Conservation (phyloP, 169 alveolate species). For the Plasmodium ovale region DNA sequence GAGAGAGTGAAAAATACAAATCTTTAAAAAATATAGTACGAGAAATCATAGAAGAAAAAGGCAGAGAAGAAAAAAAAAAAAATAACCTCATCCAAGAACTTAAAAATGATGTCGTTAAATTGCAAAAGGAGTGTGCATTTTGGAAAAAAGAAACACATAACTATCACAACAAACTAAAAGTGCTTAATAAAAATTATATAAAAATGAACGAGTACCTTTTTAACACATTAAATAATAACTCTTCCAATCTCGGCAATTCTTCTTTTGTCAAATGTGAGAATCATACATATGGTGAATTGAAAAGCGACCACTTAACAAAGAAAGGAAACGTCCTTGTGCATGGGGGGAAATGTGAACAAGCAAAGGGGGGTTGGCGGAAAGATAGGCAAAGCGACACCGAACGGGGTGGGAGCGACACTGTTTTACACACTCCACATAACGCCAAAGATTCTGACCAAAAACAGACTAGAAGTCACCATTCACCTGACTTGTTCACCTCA, state of each 20-base stretch:
- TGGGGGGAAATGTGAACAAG: no score
- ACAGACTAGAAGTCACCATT: neutral
- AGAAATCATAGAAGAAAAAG: slow-evolving; percentile 13
- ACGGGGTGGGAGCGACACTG: no score
- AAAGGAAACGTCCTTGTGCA: no score
- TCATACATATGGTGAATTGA: no score
- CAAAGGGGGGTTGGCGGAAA: no score
- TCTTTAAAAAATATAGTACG: slow-evolving; percentile 2
- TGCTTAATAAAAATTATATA: slow-evolving; percentile 33
- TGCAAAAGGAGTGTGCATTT: slow-evolving; percentile 22
- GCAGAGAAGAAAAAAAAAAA: slow-evolving; percentile 19
- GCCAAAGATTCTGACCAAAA: neutral
- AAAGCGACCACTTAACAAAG: no score
- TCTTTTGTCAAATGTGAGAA: neutral
- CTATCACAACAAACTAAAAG: slow-evolving; percentile 33
- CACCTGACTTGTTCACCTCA: neutral
- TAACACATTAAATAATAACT: slow-evolving; percentile 22
- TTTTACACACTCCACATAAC: no score
- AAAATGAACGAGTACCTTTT: slow-evolving; percentile 36
- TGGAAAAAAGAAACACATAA: slow-evolving; percentile 58
- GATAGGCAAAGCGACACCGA: no score
- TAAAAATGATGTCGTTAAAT: neutral
- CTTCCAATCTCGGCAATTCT: neutral
- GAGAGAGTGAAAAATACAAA: slow-evolving; percentile 8
- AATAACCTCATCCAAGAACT: slow-evolving; percentile 11